phyloP scores from a whole-genome alignment of 2,329 filamentous ascomycete genomes.

The Cladophialophora exuberans region DNA sequence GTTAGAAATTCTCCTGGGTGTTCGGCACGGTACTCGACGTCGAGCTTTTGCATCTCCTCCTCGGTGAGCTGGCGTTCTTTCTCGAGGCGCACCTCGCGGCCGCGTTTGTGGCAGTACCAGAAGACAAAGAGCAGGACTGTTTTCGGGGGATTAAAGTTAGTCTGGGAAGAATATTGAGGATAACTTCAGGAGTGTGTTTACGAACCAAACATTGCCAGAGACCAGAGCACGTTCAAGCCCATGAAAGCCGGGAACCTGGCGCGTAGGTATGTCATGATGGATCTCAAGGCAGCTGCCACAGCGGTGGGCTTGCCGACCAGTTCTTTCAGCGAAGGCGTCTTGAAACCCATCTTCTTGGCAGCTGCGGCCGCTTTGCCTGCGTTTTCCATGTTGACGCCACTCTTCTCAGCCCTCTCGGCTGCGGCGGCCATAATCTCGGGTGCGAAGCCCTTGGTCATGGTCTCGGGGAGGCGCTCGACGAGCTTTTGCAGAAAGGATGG shows the following conservation, averaged over 20 bases:
- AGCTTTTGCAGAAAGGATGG: slow-evolving; percentile 82
- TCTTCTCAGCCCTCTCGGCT: slow-evolving; percentile 65
- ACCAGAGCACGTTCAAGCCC: slow-evolving; percentile 89
- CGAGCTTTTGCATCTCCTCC: slow-evolving; percentile 46
- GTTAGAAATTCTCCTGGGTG: slow-evolving; percentile 39
- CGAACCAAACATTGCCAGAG: slow-evolving; percentile 84
- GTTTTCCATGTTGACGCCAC: slow-evolving; percentile 62
- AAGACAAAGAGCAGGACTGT: slow-evolving; percentile 86
- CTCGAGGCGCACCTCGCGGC: slow-evolving; percentile 79
- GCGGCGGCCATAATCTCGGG: slow-evolving; percentile 82
- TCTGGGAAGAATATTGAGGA: too few relatives aligned
- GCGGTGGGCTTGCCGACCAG: slow-evolving; percentile 86
- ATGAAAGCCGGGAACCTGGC: slow-evolving; percentile 87
- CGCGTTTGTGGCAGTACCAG: slow-evolving; percentile 98
- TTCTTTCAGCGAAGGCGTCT: slow-evolving; percentile 73
- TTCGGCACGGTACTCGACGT: slow-evolving; percentile 39
- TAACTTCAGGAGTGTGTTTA: too few relatives aligned
- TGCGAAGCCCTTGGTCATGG: slow-evolving; percentile 73
- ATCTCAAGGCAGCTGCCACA: slow-evolving; percentile 78
- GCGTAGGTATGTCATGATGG: slow-evolving; percentile 88
- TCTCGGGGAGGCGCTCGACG: slow-evolving; percentile 80
- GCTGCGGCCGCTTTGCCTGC: slow-evolving; percentile 57
- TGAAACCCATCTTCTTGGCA: slow-evolving; percentile 67
- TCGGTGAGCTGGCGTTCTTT: slow-evolving; percentile 56
- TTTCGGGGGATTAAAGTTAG: too few relatives aligned